Evolutionary conservation across 495 filamentous ascomycete species (phyloP), one percentile per base, ranked within the genome.

Genomic region (Penicillium maclennaniae): DNA sequence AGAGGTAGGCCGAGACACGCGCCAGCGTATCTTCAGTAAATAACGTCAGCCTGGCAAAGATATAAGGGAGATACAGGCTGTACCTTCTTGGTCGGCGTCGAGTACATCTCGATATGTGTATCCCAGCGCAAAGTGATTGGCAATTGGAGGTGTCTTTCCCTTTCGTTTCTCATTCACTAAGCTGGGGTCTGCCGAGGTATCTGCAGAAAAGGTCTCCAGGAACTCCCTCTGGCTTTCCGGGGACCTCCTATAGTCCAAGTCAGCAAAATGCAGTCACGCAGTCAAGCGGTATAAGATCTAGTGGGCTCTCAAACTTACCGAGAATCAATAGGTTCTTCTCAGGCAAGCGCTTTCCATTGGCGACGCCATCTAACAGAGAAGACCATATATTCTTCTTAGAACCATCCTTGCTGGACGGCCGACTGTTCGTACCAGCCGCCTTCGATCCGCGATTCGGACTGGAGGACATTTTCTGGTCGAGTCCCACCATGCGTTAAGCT

Each of bases 31-130:
- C 92, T 92, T 56, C 20, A 28, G 41, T 38, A 8, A 3, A 46
- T 21, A 16, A 27, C 23, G 31, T 47, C 45, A 55, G 37, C 8
- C 36, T 34, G 37, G n/a, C 4, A 3, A 14, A 43, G 20, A 23
- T 21, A 20, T 53, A 31, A 9, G 50, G 31, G 31, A 20, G 14
- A 6, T 23, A 42, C 15, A 40, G 27, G 15, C 43, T 26, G 19
- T 58, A 91, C 88, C 89, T 82, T 97, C 92, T 61, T 95, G 90
- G 65, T 97, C 92, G 49, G 91, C 87, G 74, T 97, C 92, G 27
- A 96, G 75, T 38, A 97, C 90, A 73, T 97, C 91, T 64, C 90
- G 87, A 68, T 96, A 97, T 45, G 92, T 95, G 69, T 97, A 97
- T 43, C 92, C 92, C 48, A 97, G 71, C 10, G 92, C 92, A 68